Evolutionary conservation across 345 rosid genomes (phyloP), one percentile per base, ranked within the genome.

Genomic region (Eucalyptus polyanthemos): DNA sequence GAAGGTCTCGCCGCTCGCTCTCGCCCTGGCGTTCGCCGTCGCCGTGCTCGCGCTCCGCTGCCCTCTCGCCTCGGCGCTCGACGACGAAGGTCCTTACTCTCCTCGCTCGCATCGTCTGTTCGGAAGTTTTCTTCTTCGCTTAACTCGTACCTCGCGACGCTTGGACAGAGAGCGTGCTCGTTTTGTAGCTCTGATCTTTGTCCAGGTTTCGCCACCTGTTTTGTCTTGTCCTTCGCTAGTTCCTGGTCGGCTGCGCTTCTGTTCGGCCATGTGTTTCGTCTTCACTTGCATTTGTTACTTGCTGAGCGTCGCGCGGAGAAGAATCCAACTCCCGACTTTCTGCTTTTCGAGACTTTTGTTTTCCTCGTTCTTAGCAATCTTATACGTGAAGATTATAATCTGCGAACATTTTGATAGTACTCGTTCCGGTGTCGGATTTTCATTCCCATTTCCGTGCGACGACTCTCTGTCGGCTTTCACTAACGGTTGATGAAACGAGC

Each of bases 1-100:
- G 92, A 91, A 86, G 91, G 60, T 15, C 17, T 50, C 60, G 89
- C 50, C 88, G 14, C 83, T 60, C 58, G 49, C 83, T 65, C 49
- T 87, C 90, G 21, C 87, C 34, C 50, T 53, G 58, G 58, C 25
- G 58, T 53, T 88, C 50, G 90, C 87, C 65, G 89, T 93, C 69
- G 90, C 67, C 19, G 53, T 90, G 88, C 56, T 92, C 34, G 56
- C 88, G 83, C 65, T 93, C 83, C 90, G 91, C 42, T 89, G 89
- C 87, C 90, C 95, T 89, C 51, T 89, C 65, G 95, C 94, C 89
- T 90, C 94, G 37, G 62, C 97, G 11, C 91, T 91, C 53, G 94
- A 76, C 53, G 90, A 94, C 37, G 97, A 96, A 95, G 99, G 99
- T 96, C 47, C 44, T 8, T 13, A 3, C 50, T 54, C 54, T 51